Evolutionary conservation across 78 protist species (phyloP).

Genomic region (Neovahlkampfia damariscottae): DNA sequence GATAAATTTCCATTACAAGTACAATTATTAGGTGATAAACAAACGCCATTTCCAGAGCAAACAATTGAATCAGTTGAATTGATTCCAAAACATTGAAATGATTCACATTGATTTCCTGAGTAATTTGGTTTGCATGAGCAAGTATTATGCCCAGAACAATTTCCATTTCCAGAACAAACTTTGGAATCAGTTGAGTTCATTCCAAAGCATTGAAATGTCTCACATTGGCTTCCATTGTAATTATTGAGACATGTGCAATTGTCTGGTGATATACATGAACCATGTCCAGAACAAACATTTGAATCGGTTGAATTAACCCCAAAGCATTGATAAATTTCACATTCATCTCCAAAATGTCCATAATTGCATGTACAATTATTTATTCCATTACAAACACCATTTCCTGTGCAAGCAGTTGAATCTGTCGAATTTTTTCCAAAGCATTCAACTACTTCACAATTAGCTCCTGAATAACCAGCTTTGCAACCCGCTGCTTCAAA

Average conservation of each 20-base stretch:
- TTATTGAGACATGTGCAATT: background rate
- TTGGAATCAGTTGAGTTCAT: background rate
- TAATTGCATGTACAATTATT: background rate
- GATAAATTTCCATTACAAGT: background rate
- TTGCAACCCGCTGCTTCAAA: no score
- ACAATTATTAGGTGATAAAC: background rate
- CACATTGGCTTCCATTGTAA: background rate
- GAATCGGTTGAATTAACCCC: background rate
- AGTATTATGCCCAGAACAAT: background rate
- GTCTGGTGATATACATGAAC: background rate
- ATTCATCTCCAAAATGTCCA: background rate
- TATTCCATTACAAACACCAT: background rate
- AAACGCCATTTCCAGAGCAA: background rate
- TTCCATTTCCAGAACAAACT: constrained; percentile 1
- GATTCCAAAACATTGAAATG: background rate
- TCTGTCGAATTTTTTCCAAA: background rate
- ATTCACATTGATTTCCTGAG: background rate
- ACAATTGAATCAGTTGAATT: background rate
- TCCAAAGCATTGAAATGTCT: background rate
- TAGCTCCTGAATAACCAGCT: background rate
- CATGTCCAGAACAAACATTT: background rate
- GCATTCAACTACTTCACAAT: background rate
- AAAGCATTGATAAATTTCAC: background rate
- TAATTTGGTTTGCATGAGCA: background rate
- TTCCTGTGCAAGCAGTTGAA: background rate